Evolutionary conservation across 1,139 yeast species (phyloP).

Genomic region (Pichia sp.): DNA sequence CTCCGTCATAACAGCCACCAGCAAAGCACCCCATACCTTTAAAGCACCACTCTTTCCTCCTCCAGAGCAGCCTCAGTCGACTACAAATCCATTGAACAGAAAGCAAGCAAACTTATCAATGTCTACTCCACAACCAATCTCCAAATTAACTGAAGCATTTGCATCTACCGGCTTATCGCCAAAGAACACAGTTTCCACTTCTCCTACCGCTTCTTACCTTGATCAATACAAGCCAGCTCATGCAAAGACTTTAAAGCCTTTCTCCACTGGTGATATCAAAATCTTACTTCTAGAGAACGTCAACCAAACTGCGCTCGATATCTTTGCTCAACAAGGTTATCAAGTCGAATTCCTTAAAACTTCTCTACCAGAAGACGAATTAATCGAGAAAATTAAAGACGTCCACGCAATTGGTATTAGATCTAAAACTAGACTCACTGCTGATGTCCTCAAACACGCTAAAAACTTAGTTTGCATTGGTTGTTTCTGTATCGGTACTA

Average conservation of each 20-base stretch:
- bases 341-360: constrained; percentile 93
- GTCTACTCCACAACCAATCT: constrained; percentile 67
- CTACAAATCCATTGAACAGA: background rate
- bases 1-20: background rate
- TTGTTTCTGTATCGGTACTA: constrained; percentile 98
- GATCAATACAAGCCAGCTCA: constrained; percentile 45
- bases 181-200: constrained; percentile 65
- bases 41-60: too few relatives aligned
- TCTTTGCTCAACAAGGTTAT: constrained; percentile 84
- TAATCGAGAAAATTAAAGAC: constrained; percentile 86
- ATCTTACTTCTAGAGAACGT: constrained; percentile 87
- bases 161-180: constrained; percentile 40
- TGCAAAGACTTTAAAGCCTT: constrained; percentile 74
- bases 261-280: constrained; percentile 86
- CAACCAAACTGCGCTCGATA: constrained; percentile 82
- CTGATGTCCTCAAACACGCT: constrained; percentile 73
- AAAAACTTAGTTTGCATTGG: constrained; percentile 87
- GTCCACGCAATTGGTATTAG: constrained; percentile 98
- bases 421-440: constrained; percentile 87
- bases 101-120: constrained; percentile 26
- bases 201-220: constrained; percentile 53
- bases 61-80: too few relatives aligned
- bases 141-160: constrained; percentile 45
- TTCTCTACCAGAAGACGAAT: constrained; percentile 85
- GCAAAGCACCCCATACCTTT: too few relatives aligned